Conservation (phyloP, 2,329 filamentous ascomycete species). For the Cladorrhinum sp. region DNA sequence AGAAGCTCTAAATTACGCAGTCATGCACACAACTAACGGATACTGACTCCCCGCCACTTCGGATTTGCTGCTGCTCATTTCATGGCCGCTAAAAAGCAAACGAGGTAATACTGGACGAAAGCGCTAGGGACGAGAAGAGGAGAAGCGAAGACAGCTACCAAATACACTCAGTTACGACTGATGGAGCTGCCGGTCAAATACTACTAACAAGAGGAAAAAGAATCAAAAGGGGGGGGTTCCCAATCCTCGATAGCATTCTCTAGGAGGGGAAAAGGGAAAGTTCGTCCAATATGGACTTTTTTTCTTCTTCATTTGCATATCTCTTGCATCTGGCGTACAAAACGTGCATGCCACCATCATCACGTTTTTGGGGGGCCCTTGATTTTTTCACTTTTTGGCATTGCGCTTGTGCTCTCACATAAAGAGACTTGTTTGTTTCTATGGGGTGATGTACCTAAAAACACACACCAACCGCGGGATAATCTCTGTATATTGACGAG, state of each 20-base stretch:
- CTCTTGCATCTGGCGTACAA: neutral
- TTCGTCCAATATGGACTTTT: neutral
- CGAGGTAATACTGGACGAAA: neutral
- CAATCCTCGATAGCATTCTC: neutral
- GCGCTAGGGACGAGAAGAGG: neutral
- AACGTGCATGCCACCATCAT: neutral
- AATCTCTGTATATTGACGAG: neutral
- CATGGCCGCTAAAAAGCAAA: neutral
- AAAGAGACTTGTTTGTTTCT: too few relatives aligned
- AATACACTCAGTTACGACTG: neutral
- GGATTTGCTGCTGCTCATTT: neutral
- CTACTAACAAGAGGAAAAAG: neutral
- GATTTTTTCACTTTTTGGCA: neutral
- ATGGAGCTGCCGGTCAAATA: neutral
- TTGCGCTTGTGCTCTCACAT: too few relatives aligned
- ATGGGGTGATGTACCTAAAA: neutral
- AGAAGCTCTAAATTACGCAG: slow-evolving; percentile 60
- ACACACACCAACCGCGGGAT: neutral
- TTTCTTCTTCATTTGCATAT: neutral
- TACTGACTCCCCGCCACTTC: neutral
- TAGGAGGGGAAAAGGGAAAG: neutral
- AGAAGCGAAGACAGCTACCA: neutral
- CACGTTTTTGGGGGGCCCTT: neutral
- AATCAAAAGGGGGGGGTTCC: neutral
- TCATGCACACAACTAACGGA: neutral